Evolutionary conservation across 306 rosid genomes (phyloP).

Genomic region (Prosopis cineraria): DNA sequence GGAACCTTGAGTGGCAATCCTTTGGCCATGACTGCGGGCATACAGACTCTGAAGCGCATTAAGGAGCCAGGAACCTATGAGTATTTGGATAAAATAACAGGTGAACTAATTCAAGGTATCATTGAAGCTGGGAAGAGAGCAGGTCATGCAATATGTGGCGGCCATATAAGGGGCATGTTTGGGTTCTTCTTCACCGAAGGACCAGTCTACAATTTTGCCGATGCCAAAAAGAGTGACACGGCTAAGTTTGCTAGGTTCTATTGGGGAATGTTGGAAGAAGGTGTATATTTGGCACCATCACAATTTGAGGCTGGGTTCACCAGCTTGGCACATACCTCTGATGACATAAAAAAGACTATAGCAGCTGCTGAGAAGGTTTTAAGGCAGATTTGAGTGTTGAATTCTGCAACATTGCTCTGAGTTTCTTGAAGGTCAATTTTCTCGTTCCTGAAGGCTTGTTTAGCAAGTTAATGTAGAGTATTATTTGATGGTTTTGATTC

Average conservation of each 20-base stretch:
- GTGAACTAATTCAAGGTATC: slow-evolving; percentile 78
- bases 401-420: slow-evolving; percentile 24
- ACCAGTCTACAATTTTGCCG: slow-evolving; percentile 75
- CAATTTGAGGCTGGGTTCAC: slow-evolving; percentile 99
- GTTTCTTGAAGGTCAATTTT: slow-evolving; percentile 14
- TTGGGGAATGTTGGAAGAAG: slow-evolving; percentile 93
- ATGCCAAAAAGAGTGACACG: slow-evolving; percentile 84
- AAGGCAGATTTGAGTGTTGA: slow-evolving; percentile 55
- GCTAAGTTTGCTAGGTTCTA: slow-evolving; percentile 78
- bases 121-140: slow-evolving; percentile 79
- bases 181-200: slow-evolving; percentile 96
- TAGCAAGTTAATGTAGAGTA: slow-evolving; percentile 39
- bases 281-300: slow-evolving; percentile 92
- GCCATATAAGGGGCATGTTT: slow-evolving; percentile 86
- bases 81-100: slow-evolving; percentile 73
- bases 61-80: slow-evolving; percentile 79
- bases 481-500: slow-evolving; percentile 15
- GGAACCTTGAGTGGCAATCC: slow-evolving; percentile 97
- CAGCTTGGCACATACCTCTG: slow-evolving; percentile 84
- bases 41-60: slow-evolving; percentile 79
- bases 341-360: slow-evolving; percentile 80
- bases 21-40: slow-evolving; percentile 97
- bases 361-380: slow-evolving; percentile 96
- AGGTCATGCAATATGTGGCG: slow-evolving; percentile 91
- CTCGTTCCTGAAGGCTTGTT: slow-evolving; percentile 9